phyloP scores from a whole-genome alignment of 306 rosid species.

The Vicia villosa region DNA sequence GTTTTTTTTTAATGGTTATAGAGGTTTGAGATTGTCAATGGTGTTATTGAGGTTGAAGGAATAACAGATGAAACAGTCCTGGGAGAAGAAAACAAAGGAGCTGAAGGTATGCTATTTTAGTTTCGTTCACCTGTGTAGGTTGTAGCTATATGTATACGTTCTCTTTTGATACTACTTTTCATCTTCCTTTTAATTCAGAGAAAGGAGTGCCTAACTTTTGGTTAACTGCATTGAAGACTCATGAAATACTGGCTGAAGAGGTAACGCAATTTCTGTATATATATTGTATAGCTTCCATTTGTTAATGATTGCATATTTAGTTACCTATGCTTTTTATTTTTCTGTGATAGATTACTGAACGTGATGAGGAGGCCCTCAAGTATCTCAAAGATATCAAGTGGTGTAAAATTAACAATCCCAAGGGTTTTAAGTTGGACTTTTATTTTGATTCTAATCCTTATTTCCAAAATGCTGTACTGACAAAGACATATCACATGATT shows the following conservation, averaged over 20 bases:
- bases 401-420: slow-evolving; percentile 45
- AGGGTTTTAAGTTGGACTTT: slow-evolving; percentile 58
- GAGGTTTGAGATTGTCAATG: slow-evolving; percentile 62
- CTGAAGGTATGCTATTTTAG: slow-evolving; percentile 37
- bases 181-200: slow-evolving; percentile 37
- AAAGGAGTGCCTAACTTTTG: slow-evolving; percentile 63
- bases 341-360: slow-evolving; percentile 50
- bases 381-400: slow-evolving; percentile 57
- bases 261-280: slow-evolving; percentile 31
- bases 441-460: slow-evolving; percentile 49
- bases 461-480: slow-evolving; percentile 46
- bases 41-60: slow-evolving; percentile 49
- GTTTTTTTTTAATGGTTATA: slow-evolving; percentile 35
- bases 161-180: slow-evolving; percentile 32
- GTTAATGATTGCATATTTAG: slow-evolving; percentile 18
- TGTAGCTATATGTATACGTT: slow-evolving; percentile 19
- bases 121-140: not conserved
- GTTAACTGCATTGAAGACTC: slow-evolving; percentile 55
- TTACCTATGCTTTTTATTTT: slow-evolving; percentile 1
- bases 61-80: slow-evolving; percentile 33
- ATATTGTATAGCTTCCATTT: slow-evolving; percentile 5
- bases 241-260: slow-evolving; percentile 51
- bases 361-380: slow-evolving; percentile 59
- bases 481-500: slow-evolving; percentile 55
- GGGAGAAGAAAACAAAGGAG: slow-evolving; percentile 36